Evolutionary conservation across 2,329 filamentous ascomycete genomes (phyloP), one percentile per base, ranked within the genome.

Genomic region (Cryphonectria naterciae): DNA sequence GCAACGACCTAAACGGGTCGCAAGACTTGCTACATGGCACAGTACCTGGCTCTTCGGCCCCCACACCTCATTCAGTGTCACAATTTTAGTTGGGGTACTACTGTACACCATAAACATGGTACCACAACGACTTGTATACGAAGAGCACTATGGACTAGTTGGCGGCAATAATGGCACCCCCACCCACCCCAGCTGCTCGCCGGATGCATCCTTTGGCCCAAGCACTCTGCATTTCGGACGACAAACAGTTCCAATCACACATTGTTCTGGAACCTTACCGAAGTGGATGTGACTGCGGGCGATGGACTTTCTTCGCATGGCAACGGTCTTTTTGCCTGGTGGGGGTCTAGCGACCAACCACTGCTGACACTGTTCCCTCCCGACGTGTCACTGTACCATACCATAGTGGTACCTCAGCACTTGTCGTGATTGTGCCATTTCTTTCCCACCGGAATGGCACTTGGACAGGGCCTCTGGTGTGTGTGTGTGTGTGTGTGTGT

Each of bases 221-320:
- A 64, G 62, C 62, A 49, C 37, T 22, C 25, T 58, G 54, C 58
- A 61, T 37, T 22, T 37, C 58, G 58, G 41, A 65, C 41, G 35
- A 52, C 28, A 28, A 46, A 65, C 32, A 37, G 25, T 8, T 37
- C 63, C 43, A 35, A 35, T 54, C 63, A 43, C 25, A 22, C 43
- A 32, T 65, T 49, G 32, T 65, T 65, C 43, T 65, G 63, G 63
- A 65, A 65, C 49, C 41, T 49, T 65, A 52, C 63, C 28, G 28
- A 46, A 49, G 43, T 65, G 58, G 58, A 61, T 61, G 58, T 37
- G 39, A 65, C 28, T 25, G 35, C 35, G 3, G 58, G 32, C 35
- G 58, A 61, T 22, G 17, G 28, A n/a, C 32, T 25, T n/a, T 22
- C 35, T 35, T 37, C 6, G 32, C 25, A 37, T 22, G 17, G 56